Evolutionary conservation across 768 basidiomycete species (phyloP).

Genomic region (Termitomyces sp.): DNA sequence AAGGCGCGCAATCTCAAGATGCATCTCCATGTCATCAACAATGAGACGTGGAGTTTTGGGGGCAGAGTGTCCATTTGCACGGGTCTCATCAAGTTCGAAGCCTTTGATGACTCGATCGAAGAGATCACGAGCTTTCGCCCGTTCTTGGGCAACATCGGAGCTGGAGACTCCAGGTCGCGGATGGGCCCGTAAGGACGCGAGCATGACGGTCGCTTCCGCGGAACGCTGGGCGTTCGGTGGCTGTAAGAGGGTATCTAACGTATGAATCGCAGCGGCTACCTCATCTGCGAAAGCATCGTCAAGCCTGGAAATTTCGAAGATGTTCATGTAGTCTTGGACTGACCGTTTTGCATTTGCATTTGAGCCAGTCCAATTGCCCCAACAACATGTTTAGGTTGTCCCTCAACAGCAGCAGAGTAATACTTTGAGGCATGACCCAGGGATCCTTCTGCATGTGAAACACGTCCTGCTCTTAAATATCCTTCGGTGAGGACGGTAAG

Average conservation of each 20-base stretch:
- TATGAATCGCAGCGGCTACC: constrained; percentile 81
- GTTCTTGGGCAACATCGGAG: constrained; percentile 72
- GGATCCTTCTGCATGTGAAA: constrained; percentile 71
- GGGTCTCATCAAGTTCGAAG: constrained; percentile 61
- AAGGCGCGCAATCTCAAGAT: constrained; percentile 84
- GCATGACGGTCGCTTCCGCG: constrained; percentile 82
- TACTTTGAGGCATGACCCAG: constrained; percentile 65
- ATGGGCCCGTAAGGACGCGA: constrained; percentile 85
- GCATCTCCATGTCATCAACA: constrained; percentile 81
- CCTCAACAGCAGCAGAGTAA: constrained; percentile 64
- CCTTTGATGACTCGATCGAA: constrained; percentile 74
- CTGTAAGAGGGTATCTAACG: constrained; percentile 75
- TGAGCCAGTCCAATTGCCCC: constrained; percentile 87
- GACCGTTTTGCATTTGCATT: constrained; percentile 82
- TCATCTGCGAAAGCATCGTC: constrained; percentile 53
- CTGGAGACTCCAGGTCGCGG: constrained; percentile 78
- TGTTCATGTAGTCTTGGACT: constrained; percentile 8
- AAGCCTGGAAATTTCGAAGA: not conserved
- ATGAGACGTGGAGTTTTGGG: constrained; percentile 51
- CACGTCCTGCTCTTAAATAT: constrained; percentile 79
- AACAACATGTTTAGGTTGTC: constrained; percentile 70
- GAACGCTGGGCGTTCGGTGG: constrained; percentile 63
- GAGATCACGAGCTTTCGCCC: constrained; percentile 71
- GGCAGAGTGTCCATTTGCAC: constrained; percentile 39
- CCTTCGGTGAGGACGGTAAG: constrained; percentile 83